phyloP scores from a whole-genome alignment of 1,139 yeast species.

The Taphrina communis region DNA sequence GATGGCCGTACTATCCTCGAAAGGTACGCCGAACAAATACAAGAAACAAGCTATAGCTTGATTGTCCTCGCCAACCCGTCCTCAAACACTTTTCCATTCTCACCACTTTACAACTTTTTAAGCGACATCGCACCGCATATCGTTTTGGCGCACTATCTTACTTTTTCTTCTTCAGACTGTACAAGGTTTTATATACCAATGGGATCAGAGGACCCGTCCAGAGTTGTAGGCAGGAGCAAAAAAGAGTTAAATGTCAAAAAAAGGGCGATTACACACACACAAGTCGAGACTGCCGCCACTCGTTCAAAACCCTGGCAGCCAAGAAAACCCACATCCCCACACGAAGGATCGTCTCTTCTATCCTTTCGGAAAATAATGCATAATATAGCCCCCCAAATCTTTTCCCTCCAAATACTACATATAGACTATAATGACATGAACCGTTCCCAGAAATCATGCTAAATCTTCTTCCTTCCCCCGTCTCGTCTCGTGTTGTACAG shows the following conservation, averaged over 20 bases:
- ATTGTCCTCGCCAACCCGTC: neutral
- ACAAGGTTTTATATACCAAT: neutral
- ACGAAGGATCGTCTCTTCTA: too few species aligned
- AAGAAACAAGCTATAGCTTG: constrained; percentile 25
- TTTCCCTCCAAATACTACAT: neutral
- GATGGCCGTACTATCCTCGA: neutral
- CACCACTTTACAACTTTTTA: neutral
- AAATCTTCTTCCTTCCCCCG: too few species aligned
- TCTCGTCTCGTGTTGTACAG: too few species aligned
- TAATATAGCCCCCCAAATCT: neutral
- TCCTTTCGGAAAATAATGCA: neutral
- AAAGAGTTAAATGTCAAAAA: neutral
- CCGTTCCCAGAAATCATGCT: neutral
- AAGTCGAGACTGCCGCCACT: too few species aligned
- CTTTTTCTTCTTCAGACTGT: neutral
- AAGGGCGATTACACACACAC: neutral
- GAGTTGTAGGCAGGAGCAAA: too few species aligned
- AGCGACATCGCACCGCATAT: constrained; percentile 1
- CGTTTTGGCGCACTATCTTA: neutral
- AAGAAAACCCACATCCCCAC: too few species aligned
- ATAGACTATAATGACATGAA: constrained; percentile 7
- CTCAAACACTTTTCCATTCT: neutral
- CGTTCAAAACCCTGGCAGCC: too few species aligned
- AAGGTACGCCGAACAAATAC: neutral
- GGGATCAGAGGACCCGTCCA: too few species aligned